Evolutionary conservation across 1,139 yeast species (phyloP), one percentile per base, ranked within the genome.

Genomic region (Hyphopichia burtonii): DNA sequence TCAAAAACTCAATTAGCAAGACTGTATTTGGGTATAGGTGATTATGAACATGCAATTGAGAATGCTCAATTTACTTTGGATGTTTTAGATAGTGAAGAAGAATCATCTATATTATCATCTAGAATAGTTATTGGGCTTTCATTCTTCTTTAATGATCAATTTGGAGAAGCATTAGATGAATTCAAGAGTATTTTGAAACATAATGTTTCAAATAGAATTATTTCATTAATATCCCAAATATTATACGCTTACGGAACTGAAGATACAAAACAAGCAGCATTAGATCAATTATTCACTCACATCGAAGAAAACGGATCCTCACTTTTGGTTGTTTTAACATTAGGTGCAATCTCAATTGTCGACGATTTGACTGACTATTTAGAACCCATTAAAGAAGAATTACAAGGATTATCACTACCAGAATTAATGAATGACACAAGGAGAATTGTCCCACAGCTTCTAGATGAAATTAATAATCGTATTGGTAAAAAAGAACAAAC

Each of bases 181-280:
- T 82, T 91, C 55, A 82, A 79, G 48, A 61, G 67, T 31, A 80
- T 93, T 9, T 65, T 89, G 42, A 46, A 53, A 9, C 55, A 75
- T 42, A 64, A 71, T 15, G 76, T 82, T 17, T 79, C 84, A 2
- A 56, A 38, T 73, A 75, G 83, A 47, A 72, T 89, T n/a, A 81
- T 88, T 12, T 78, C 85, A 6, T 65, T 93, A 32, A 75, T 88
- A 22, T 81, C 95, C 0, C 96, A 89, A 55, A 84, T 90, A 1
- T 71, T 93, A 41, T 84, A 86, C 69, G 87, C 89, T 1, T 80
- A 80, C 44, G 85, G 82, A 8, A 78, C 82, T 0, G 80, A 75
- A 18, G 91, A 83, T n/a, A 82, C 93, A 7, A 82, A 80, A 44
- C 86, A 83, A 49, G 93, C 91, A 2, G 96, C 96, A 0, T 58